Conservation (phyloP, 176 grass and related monocot species). For the Eleusine coracana region DNA sequence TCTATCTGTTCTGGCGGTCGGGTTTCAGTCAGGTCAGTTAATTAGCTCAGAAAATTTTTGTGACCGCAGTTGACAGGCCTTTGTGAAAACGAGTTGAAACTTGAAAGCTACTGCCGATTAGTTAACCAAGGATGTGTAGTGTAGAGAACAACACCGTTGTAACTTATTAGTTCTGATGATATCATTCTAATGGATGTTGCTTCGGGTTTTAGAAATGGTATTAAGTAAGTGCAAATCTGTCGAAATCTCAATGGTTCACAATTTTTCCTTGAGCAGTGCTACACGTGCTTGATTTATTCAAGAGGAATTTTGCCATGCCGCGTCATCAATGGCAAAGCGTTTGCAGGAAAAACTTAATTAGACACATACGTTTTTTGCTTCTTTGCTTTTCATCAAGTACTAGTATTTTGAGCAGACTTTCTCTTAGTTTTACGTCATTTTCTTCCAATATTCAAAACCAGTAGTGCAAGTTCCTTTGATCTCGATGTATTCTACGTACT, state of each 20-base stretch:
- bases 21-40: slow-evolving; percentile 1
- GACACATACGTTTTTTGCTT: too few relatives aligned
- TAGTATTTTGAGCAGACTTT: too few relatives aligned
- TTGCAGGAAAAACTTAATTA: too few relatives aligned
- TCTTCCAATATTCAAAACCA: background rate
- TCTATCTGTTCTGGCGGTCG: background rate
- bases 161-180: background rate
- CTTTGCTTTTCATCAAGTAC: too few relatives aligned
- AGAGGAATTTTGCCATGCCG: background rate
- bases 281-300: background rate
- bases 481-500: too few relatives aligned
- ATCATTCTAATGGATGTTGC: background rate
- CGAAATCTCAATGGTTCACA: background rate
- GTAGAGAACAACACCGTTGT: background rate
- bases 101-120: background rate
- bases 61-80: background rate
- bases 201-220: background rate
- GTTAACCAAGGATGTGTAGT: background rate
- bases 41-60: background rate
- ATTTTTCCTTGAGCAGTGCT: background rate
- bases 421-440: too few relatives aligned
- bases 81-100: background rate
- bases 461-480: background rate
- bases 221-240: background rate
- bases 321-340: background rate